Conservation (phyloP, 352 stramenopile genomes). For the Phytophthora tentaculata region DNA sequence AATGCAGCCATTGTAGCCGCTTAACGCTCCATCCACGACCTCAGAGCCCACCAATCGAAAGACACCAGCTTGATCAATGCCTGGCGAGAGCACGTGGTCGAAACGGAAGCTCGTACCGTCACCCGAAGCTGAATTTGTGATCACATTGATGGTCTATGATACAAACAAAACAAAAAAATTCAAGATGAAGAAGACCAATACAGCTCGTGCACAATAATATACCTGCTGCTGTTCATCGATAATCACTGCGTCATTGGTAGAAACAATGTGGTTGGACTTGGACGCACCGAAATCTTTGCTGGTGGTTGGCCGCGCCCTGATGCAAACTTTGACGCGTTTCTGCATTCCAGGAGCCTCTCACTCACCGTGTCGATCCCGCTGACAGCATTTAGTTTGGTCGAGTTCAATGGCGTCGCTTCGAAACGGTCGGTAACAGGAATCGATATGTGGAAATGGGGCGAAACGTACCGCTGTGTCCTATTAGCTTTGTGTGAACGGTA, state of each 20-base stretch:
- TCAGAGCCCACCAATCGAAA: constrained; percentile 50
- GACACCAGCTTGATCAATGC: constrained; percentile 56
- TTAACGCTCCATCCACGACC: constrained; percentile 67
- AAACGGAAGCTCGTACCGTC: constrained; percentile 69
- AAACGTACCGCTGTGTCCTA: constrained; percentile 34
- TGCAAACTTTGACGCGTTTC: constrained; percentile 77
- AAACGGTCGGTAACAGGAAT: constrained; percentile 25
- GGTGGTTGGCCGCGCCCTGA: constrained; percentile 59
- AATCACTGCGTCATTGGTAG: constrained; percentile 37
- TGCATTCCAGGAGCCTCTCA: constrained; percentile 38
- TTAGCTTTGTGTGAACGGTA: constrained; percentile 21
- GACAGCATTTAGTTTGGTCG: constrained; percentile 25
- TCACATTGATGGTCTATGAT: constrained; percentile 71
- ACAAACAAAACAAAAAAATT: not conserved
- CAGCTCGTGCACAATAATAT: not conserved
- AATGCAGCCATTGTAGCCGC: constrained; percentile 81
- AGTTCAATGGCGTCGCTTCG: constrained; percentile 21
- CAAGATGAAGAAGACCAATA: not conserved
- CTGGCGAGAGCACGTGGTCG: constrained; percentile 59
- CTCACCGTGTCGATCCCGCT: constrained; percentile 9
- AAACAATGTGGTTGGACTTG: constrained; percentile 1
- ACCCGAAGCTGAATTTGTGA: constrained; percentile 59
- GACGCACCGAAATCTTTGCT: constrained; percentile 11
- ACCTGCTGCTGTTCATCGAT: constrained; percentile 61
- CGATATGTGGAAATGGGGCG: constrained; percentile 8